A percentile compares a stretch with the other conserved stretches of the same genome.
Conservation (phyloP, 805 yeast genomes). For the Suhomyces pyralidae region DNA sequence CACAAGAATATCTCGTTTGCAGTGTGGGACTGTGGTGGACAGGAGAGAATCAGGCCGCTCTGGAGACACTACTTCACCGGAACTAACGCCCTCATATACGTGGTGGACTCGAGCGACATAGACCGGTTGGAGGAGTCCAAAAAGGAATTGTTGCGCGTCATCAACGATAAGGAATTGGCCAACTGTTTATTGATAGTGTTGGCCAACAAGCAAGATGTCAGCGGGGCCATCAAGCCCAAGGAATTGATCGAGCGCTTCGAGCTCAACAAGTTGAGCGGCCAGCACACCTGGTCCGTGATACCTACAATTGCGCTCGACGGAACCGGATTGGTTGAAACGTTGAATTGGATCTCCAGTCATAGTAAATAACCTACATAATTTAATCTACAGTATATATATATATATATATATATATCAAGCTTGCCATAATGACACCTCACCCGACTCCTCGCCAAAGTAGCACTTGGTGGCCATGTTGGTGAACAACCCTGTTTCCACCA, state of each 20-base stretch:
- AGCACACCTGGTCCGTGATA: conserved; percentile 84
- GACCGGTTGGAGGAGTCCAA: conserved; percentile 74
- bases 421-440: conserved; percentile 36
- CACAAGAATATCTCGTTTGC: conserved; percentile 80
- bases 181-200: conserved; percentile 76
- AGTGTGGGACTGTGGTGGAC: conserved; percentile 97
- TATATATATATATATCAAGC: too few relatives aligned
- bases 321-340: conserved; percentile 83
- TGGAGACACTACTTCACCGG: conserved; percentile 97
- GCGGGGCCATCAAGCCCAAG: conserved; percentile 69
- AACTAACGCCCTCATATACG: conserved; percentile 87
- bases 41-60: conserved; percentile 82
- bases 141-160: conserved; percentile 70
- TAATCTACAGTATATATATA: neutral
- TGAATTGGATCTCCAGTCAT: conserved; percentile 79
- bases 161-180: conserved; percentile 79
- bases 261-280: conserved; percentile 54
- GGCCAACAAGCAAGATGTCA: conserved; percentile 85
- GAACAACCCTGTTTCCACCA: conserved; percentile 94
- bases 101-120: conserved; percentile 77
- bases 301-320: conserved; percentile 90
- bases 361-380: conserved; percentile 22
- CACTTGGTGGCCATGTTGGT: conserved; percentile 70
- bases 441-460: conserved; percentile 86
- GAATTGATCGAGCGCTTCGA: conserved; percentile 74